Evolutionary conservation across 805 yeast species (phyloP), one percentile per base, ranked within the genome.

Genomic region (Barnettozyma sucrosica): DNA sequence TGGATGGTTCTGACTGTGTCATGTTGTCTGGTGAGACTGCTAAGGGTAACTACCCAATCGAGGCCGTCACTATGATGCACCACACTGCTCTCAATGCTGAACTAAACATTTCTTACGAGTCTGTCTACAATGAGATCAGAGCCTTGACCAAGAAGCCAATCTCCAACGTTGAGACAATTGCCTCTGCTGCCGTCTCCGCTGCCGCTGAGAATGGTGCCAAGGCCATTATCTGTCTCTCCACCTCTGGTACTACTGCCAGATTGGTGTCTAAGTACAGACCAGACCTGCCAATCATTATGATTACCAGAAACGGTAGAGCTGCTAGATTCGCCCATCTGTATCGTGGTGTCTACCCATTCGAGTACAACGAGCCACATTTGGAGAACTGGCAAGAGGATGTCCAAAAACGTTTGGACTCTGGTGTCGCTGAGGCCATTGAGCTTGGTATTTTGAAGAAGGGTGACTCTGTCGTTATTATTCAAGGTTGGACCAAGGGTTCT

Each of bases 1-100:
- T 93, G 68, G 99, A 93, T 67, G 99, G 99, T 75, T 97, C 98
- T 65, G 99, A 93, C 78, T 93, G 99, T 86, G 98, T 93, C 69
- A 93, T 93, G 99, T 81, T 93, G 70, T 86, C 96, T 50, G 99
- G 99, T 71, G 99, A 93, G 79, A 93, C 99, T 63, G 99, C 99
- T 66, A 93, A 93, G 83, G 99, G 99, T 79, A 82, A 83, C 80
- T 93, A 93, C 79, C 99, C 99, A 70, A 71, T 83, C 55, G 96
- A 93, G 78, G 96, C 99, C 55, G 99, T 93, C 57, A 79, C 90
- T 59, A 90, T 93, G 90, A 93, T 93, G 99, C 97, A 90, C 76
- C 92, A 90, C 79, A 93, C 97, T 55, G 82, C 95, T 66, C 72
- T 92, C 65, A 84, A 89, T 65, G 98, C 99, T 64, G 99, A 93